These are phyloP conservation scores for Globisporangium nagaii DNA, from an alignment of 352 stramenopile species.

Conservation along the genomic window DNA sequence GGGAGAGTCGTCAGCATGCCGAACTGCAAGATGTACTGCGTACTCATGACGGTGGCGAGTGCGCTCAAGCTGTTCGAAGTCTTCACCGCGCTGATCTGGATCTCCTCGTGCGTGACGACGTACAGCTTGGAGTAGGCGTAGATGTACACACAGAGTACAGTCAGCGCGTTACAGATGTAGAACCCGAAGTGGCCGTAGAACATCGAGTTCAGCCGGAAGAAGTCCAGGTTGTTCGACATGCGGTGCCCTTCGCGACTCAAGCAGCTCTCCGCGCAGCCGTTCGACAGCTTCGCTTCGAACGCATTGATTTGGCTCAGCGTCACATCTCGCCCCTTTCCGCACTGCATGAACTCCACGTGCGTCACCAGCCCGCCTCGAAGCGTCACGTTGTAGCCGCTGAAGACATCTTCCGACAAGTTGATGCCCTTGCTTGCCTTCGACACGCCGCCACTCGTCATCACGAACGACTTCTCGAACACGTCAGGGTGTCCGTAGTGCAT, in stretches of 20 bases:
- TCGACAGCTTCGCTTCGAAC: constrained; percentile 86
- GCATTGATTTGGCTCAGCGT: constrained; percentile 86
- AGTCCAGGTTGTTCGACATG: constrained; percentile 72
- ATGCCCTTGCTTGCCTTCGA: constrained; percentile 87
- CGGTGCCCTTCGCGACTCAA: constrained; percentile 79
- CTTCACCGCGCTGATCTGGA: constrained; percentile 52
- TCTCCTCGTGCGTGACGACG: constrained; percentile 61
- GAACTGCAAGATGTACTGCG: constrained; percentile 85
- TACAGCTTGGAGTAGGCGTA: constrained; percentile 86
- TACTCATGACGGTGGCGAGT: constrained; percentile 76
- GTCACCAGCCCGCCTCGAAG: constrained; percentile 75
- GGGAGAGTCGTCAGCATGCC: constrained; percentile 81
- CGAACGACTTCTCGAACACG: constrained; percentile 85
- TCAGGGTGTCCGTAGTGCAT: constrained; percentile 89
- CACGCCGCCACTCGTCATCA: constrained; percentile 77
- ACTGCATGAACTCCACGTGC: constrained; percentile 88
- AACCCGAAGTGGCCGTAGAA: constrained; percentile 87
- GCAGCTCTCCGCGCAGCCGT: constrained; percentile 76
- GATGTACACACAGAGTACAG: constrained; percentile 80
- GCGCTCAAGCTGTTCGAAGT: constrained; percentile 55
- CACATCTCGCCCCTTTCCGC: constrained; percentile 83
- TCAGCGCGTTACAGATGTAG: constrained; percentile 88
- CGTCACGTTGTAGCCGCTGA: constrained; percentile 83
- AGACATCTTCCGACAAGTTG: constrained; percentile 88
- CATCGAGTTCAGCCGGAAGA: constrained; percentile 87